A percentile compares a stretch with the other conserved stretches of the same genome.
These are phyloP conservation scores for Thalassiosira pacifica DNA, from an alignment of 352 stramenopile species.

Conservation along the genomic window DNA sequence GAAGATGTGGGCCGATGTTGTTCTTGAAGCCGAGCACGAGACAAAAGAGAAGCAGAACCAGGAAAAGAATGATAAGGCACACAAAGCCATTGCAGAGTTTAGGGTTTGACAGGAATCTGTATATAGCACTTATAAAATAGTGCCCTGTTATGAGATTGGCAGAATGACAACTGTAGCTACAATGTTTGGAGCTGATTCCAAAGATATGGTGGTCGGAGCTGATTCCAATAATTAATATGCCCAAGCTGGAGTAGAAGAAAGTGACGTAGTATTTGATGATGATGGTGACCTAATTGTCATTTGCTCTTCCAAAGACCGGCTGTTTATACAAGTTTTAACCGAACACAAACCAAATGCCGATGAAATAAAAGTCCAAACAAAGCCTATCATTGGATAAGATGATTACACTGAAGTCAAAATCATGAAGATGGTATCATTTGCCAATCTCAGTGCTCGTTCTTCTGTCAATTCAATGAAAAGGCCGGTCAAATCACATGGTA, in stretches of 20 bases:
- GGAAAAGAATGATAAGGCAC: constrained; percentile 57
- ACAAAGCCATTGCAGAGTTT: constrained; percentile 60
- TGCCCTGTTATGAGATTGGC: constrained; percentile 14
- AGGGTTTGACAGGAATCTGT: constrained; percentile 67
- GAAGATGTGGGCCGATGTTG: constrained; percentile 90
- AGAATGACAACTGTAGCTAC: neutral
- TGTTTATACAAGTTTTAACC: neutral
- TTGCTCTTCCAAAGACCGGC: neutral
- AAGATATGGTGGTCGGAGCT: too few relatives aligned
- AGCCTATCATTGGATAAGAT: neutral
- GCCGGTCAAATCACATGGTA: neutral
- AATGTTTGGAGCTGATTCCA: constrained; percentile 1
- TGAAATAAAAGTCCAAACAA: neutral
- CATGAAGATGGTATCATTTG: constrained; percentile 27
- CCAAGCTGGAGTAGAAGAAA: neutral
- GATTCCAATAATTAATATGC: neutral
- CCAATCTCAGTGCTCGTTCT: neutral
- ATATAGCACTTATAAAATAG: neutral
- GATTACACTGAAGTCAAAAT: neutral
- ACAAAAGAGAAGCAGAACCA: constrained; percentile 87
- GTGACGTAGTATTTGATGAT: neutral
- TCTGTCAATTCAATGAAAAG: neutral
- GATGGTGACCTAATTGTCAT: neutral
- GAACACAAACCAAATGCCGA: neutral
- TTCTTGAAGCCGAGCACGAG: constrained; percentile 90